Percentiles rank a stretch among this genome's conserved stretches.
Conservation (phyloP, 2,329 filamentous ascomycete genomes). For the Fusarium pseudocircinatum region DNA sequence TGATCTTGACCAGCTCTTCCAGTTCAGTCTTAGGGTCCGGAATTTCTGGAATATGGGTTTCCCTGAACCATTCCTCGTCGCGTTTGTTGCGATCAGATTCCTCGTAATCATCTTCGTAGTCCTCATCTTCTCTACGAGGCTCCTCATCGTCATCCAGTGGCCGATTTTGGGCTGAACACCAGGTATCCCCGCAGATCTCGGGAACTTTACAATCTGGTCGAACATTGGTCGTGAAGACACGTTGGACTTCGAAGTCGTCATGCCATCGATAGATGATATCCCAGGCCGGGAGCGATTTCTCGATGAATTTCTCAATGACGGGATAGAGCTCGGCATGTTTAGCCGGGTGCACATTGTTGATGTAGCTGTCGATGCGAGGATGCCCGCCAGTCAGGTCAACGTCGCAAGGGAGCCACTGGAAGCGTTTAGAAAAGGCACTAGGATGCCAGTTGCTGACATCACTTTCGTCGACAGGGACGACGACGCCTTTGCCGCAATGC, state of each 20-base stretch:
- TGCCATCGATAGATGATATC: conserved; percentile 51
- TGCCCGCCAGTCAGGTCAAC: conserved; percentile 52
- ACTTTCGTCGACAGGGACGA: conserved; percentile 31
- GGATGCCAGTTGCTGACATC: not conserved
- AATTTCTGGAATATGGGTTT: conserved; percentile 37
- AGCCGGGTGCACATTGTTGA: conserved; percentile 63
- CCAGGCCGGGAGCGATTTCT: conserved; percentile 57
- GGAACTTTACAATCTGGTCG: conserved; percentile 26
- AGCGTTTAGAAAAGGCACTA: conserved; percentile 33
- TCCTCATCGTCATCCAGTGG: conserved; percentile 40
- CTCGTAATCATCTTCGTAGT: conserved; percentile 22
- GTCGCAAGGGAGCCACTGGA: conserved; percentile 62
- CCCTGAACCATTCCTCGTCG: conserved; percentile 43
- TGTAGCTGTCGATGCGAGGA: conserved; percentile 58
- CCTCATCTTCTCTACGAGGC: conserved; percentile 27
- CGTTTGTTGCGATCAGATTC: conserved; percentile 34
- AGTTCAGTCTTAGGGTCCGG: conserved; percentile 1
- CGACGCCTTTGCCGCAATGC: conserved; percentile 47
- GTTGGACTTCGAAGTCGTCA: conserved; percentile 39
- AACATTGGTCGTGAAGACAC: conserved; percentile 33
- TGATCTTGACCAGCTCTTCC: conserved; percentile 19
- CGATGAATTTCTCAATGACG: conserved; percentile 54
- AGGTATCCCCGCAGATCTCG: conserved; percentile 24
- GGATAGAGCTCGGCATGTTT: conserved; percentile 51
- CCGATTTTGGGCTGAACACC: not conserved